These are phyloP conservation scores for Scytalidium lignicola DNA, from an alignment of 2,329 filamentous ascomycete genomes.

Conservation along the genomic window DNA sequence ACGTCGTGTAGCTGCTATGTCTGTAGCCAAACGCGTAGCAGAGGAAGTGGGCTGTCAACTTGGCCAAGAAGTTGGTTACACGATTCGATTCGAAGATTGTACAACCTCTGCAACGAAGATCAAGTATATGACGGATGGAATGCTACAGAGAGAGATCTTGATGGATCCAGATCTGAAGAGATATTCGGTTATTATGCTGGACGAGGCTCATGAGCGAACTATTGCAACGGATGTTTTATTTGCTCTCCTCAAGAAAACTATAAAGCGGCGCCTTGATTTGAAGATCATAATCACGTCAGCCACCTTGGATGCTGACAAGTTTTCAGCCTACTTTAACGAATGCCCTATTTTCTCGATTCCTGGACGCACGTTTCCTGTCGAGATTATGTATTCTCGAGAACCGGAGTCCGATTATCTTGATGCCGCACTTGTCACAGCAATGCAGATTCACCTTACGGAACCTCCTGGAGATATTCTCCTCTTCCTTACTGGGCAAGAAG, in stretches of 20 bases:
- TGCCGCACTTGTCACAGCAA: slow-evolving; percentile 88
- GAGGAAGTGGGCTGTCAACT: slow-evolving; percentile 91
- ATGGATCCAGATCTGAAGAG: slow-evolving; percentile 82
- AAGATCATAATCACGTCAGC: slow-evolving; percentile 96
- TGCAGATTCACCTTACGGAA: slow-evolving; percentile 96
- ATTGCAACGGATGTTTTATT: slow-evolving; percentile 96
- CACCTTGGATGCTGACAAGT: slow-evolving; percentile 95
- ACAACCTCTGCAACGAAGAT: slow-evolving; percentile 85
- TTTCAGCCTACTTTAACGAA: slow-evolving; percentile 91
- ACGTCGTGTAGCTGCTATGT: slow-evolving; percentile 95
- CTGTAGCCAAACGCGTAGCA: slow-evolving; percentile 91
- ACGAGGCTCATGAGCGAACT: slow-evolving; percentile 96
- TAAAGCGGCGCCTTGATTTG: slow-evolving; percentile 79
- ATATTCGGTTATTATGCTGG: slow-evolving; percentile 96
- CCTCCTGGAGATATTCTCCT: slow-evolving; percentile 91
- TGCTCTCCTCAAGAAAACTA: slow-evolving; percentile 86
- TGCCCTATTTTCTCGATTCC: slow-evolving; percentile 97
- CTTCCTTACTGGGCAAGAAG: slow-evolving; percentile 95
- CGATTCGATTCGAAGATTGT: slow-evolving; percentile 94
- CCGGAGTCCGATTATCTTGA: slow-evolving; percentile 96
- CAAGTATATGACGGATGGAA: slow-evolving; percentile 99
- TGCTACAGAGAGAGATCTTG: slow-evolving; percentile 92
- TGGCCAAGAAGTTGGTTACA: slow-evolving; percentile 92
- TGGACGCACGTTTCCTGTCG: slow-evolving; percentile 89
- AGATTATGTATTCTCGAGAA: slow-evolving; percentile 91